A percentile compares a stretch with the other conserved stretches of the same genome.
phyloP scores from a whole-genome alignment of 257 asterid species.

The Cruciata laevipes region DNA sequence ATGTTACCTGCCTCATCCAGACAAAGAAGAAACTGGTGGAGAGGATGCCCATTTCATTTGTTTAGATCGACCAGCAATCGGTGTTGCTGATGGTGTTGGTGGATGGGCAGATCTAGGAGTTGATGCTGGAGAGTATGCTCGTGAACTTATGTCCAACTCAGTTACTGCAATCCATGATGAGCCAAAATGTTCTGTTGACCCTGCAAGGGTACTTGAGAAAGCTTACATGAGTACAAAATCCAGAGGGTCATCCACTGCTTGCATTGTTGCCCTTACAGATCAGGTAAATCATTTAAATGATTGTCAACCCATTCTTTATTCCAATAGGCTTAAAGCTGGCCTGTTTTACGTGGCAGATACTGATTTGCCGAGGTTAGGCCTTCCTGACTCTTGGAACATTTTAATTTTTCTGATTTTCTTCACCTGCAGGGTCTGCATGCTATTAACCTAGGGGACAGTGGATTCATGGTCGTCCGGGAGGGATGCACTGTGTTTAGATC shows the following conservation, averaged over 20 bases:
- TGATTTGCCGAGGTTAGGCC: background rate
- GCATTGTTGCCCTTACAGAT: slow-evolving; percentile 82
- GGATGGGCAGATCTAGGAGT: slow-evolving; percentile 97
- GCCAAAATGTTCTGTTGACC: slow-evolving; percentile 78
- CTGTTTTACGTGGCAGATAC: background rate
- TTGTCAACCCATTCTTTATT: background rate
- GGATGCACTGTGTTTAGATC: slow-evolving; percentile 81
- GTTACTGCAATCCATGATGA: slow-evolving; percentile 66
- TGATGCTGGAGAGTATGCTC: slow-evolving; percentile 77
- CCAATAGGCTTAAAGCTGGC: background rate
- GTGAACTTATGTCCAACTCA: slow-evolving; percentile 84
- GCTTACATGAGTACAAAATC: slow-evolving; percentile 67
- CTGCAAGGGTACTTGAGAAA: slow-evolving; percentile 79
- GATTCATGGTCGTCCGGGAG: slow-evolving; percentile 87
- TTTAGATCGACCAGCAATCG: slow-evolving; percentile 64
- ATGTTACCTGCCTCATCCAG: slow-evolving; percentile 92
- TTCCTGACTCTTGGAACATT: background rate
- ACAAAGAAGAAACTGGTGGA: slow-evolving; percentile 95
- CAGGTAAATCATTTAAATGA: slow-evolving; percentile 36
- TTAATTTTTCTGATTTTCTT: background rate
- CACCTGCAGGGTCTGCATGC: slow-evolving; percentile 77
- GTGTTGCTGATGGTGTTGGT: slow-evolving; percentile 98
- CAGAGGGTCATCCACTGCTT: slow-evolving; percentile 91
- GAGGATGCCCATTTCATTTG: slow-evolving; percentile 97
- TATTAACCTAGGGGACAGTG: slow-evolving; percentile 89